Conservation (phyloP, 176 grass and related monocot species). For the Cocos nucifera region DNA sequence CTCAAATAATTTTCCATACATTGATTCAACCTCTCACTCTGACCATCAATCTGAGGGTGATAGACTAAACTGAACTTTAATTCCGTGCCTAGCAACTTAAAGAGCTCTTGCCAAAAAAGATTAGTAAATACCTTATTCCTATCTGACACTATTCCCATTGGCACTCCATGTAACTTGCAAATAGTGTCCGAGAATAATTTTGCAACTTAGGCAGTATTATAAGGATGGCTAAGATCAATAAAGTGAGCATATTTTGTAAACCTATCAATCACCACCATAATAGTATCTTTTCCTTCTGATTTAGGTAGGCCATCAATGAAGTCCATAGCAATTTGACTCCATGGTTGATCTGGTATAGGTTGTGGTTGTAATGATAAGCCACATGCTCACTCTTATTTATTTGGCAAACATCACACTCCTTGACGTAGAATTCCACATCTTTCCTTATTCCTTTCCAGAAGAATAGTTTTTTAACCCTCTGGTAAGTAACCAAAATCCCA, state of each 20-base stretch:
- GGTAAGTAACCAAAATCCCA: background rate
- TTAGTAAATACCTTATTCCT: too few relatives aligned
- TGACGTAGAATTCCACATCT: background rate
- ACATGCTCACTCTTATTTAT: background rate
- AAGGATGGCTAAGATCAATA: background rate
- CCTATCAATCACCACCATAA: slow-evolving; percentile 2
- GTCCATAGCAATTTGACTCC: background rate
- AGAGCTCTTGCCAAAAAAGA: too few relatives aligned
- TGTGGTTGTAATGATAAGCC: background rate
- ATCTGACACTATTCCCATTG: too few relatives aligned
- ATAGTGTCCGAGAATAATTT: too few relatives aligned
- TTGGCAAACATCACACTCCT: background rate
- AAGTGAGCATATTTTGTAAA: slow-evolving; percentile 11
- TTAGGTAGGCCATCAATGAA: background rate
- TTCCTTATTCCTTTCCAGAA: background rate
- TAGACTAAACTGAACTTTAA: too few relatives aligned
- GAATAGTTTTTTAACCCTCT: background rate
- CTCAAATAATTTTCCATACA: too few relatives aligned
- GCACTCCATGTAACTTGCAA: too few relatives aligned
- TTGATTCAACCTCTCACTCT: too few relatives aligned
- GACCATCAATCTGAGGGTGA: too few relatives aligned
- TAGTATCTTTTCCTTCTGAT: background rate
- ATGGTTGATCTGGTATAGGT: background rate
- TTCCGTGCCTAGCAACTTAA: too few relatives aligned
- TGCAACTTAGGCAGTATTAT: too few relatives aligned